Percentiles rank a stretch among this genome's conserved stretches.
Evolutionary conservation across 805 yeast genomes (phyloP).

Genomic region (Saccharomycopsis babjevae): DNA sequence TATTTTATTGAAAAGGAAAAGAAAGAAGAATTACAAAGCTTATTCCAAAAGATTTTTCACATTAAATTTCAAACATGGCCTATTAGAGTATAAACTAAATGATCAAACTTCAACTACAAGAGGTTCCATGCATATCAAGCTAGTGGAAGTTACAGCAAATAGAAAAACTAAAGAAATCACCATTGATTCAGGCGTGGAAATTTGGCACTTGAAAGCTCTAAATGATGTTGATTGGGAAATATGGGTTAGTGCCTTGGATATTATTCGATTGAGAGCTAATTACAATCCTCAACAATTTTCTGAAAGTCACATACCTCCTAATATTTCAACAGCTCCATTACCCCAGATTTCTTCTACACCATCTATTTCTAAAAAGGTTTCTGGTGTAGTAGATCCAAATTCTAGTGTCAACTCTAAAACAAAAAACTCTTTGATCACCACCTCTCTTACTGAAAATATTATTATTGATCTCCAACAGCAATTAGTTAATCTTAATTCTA

Average conservation of each 20-base stretch:
- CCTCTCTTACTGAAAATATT: neutral
- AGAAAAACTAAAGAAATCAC: slow-evolving; percentile 56
- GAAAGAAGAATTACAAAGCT: slow-evolving; percentile 78
- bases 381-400: neutral
- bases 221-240: slow-evolving; percentile 55
- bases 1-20: slow-evolving; percentile 55
- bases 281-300: neutral
- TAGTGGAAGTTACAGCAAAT: slow-evolving; percentile 76
- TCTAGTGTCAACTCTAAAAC: neutral
- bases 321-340: neutral
- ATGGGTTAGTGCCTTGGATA: slow-evolving; percentile 78
- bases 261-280: slow-evolving; percentile 20
- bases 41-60: slow-evolving; percentile 78
- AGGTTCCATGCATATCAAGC: slow-evolving; percentile 83
- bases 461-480: neutral
- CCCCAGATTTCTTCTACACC: neutral
- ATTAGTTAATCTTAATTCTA: neutral
- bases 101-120: slow-evolving; percentile 63
- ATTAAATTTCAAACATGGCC: slow-evolving; percentile 71
- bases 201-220: slow-evolving; percentile 76
- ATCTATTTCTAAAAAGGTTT: neutral
- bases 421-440: neutral
- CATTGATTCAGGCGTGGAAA: slow-evolving; percentile 90
- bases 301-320: slow-evolving; percentile 1
- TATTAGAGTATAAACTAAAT: slow-evolving; percentile 70